Base-by-base conservation (phyloP, 2,329 filamentous ascomycete species). In the Cyclaneusma minus region DNA sequence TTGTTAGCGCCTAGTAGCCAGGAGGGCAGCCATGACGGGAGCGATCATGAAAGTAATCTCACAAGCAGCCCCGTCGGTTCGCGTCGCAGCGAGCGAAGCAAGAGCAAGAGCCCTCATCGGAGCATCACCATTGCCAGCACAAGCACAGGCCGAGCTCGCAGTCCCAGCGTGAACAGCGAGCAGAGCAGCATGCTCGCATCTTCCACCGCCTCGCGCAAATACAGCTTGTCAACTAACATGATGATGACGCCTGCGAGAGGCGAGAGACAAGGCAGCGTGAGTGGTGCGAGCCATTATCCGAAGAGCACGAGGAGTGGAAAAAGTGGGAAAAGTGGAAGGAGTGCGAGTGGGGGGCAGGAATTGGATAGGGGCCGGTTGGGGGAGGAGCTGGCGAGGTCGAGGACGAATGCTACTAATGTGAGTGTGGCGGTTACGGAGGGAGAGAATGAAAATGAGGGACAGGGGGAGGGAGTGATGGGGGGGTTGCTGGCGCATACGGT, bases 1-100 rank as follows among this genome's bases (percentile, higher is more conserved):
- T 28, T 50, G 7, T 29, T 50, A 5, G 35, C 42, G 5, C 44
- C 46, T 13, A 36, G 40, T 3, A 37, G 30, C 14, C 34, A 41
- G 20, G 45, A 48, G 8, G 37, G 36, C 16, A 41, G 40, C 3
- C 31, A 43, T 16, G 44, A 48, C 6, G 45, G 43, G 18, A 46
- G 43, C 24, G 45, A 48, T 29, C 25, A 38, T 6, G 43, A 40
- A 28, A 44, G 38, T 27, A 33, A 25, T 7, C 35, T 42, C 14
- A 38, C 29, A 7, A 35, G 33, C 4, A 45, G 40, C 27, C 36
- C 41, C 11, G 38, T 36, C 7, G 36, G 36, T 16, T 21, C 29
- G 7, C 31, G 34, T 12, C 34, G 32, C 7, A 41, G 39, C 10
- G 41, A 43, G 12, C 29, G 40, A n/a, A 40, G 37, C 1, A 44